Evolutionary conservation across 805 yeast species (phyloP).

Genomic region (Schwanniomyces pseudopolymorphus): DNA sequence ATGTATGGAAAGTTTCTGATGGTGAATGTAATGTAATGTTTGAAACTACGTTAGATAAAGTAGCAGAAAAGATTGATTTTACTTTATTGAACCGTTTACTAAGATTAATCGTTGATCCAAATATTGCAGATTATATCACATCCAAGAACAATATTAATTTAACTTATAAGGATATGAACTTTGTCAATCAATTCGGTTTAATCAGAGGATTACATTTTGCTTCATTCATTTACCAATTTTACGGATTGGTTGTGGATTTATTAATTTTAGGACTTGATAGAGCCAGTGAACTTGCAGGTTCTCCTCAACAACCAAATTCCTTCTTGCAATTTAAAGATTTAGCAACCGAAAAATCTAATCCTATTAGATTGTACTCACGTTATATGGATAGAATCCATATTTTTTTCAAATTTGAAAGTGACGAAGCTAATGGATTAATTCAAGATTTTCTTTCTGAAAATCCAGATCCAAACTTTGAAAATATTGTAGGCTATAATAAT

Average conservation of each 20-base stretch:
- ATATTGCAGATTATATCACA: slow-evolving; percentile 91
- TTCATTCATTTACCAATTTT: slow-evolving; percentile 85
- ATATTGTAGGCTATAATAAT: slow-evolving; percentile 80
- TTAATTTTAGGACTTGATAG: slow-evolving; percentile 81
- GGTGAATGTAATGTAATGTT: slow-evolving; percentile 84
- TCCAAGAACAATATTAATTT: slow-evolving; percentile 83
- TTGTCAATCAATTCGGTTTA: slow-evolving; percentile 84
- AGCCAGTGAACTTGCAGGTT: slow-evolving; percentile 85
- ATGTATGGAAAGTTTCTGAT: slow-evolving; percentile 74
- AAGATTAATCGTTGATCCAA: slow-evolving; percentile 80
- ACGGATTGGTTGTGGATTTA: slow-evolving; percentile 82
- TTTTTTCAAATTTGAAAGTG: slow-evolving; percentile 69
- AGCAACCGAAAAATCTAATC: slow-evolving; percentile 63
- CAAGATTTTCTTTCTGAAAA: slow-evolving; percentile 77
- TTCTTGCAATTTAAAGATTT: slow-evolving; percentile 67
- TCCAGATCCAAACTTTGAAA: slow-evolving; percentile 91
- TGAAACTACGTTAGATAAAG: slow-evolving; percentile 67
- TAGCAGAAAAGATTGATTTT: slow-evolving; percentile 85
- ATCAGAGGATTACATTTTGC: slow-evolving; percentile 88
- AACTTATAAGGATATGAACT: slow-evolving; percentile 92
- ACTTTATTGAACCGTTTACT: slow-evolving; percentile 81
- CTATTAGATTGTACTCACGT: slow-evolving; percentile 78
- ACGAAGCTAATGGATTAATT: slow-evolving; percentile 72
- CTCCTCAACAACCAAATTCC: slow-evolving; percentile 67
- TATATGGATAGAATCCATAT: slow-evolving; percentile 81